Evolutionary conservation across 176 grass and related monocot species (phyloP).

Genomic region (Tillandsia leiboldiana): DNA sequence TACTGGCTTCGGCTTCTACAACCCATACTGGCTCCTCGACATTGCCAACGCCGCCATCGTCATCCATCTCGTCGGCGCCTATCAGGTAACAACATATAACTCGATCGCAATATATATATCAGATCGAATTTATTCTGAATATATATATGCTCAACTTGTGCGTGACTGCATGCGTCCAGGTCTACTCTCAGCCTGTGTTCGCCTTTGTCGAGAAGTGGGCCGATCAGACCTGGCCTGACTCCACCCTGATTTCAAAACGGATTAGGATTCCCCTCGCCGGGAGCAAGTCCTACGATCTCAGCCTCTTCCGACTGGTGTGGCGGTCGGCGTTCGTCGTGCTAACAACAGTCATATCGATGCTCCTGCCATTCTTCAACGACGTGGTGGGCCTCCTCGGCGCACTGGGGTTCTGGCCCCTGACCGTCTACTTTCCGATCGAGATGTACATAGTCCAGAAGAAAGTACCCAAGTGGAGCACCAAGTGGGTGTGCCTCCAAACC

Average conservation of each 20-base stretch:
- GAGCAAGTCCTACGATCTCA: constrained; percentile 17
- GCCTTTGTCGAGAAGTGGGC: constrained; percentile 67
- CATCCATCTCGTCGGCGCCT: constrained; percentile 63
- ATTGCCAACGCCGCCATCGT: constrained; percentile 82
- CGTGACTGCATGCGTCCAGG: constrained; percentile 27
- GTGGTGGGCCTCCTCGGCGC: constrained; percentile 56
- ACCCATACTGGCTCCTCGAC: constrained; percentile 89
- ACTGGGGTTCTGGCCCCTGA: constrained; percentile 55
- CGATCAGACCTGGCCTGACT: constrained; percentile 41
- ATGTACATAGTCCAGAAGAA: constrained; percentile 49
- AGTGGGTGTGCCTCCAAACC: constrained; percentile 44
- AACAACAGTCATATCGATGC: constrained; percentile 53
- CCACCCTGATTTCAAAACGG: constrained; percentile 37
- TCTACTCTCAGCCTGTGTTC: constrained; percentile 75
- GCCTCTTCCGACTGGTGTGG: constrained; percentile 43
- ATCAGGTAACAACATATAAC: neutral
- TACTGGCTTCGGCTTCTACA: constrained; percentile 86
- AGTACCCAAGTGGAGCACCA: constrained; percentile 22
- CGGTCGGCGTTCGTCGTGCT: constrained; percentile 43
- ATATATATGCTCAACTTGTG: no score
- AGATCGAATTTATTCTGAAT: no score
- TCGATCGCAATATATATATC: no score
- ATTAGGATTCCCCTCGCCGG: constrained; percentile 13
- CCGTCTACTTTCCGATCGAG: constrained; percentile 63
- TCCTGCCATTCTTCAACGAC: constrained; percentile 63